A percentile compares a stretch with the other conserved stretches of the same genome.
phyloP scores from a whole-genome alignment of 2,329 filamentous ascomycete species.

The Chaetomium sp. region DNA sequence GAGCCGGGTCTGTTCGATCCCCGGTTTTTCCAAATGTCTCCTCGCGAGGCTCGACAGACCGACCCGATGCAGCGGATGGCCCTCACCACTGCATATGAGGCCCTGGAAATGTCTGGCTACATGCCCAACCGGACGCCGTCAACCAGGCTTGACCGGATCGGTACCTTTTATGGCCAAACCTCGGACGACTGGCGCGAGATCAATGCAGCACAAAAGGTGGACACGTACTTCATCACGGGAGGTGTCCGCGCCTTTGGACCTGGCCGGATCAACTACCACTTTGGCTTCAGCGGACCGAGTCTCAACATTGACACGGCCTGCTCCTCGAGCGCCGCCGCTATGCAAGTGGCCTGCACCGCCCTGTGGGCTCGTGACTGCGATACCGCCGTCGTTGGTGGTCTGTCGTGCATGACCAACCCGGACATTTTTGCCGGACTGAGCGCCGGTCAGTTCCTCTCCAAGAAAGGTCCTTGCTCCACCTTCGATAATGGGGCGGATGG shows the following conservation, averaged over 20 bases:
- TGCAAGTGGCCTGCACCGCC: constrained; percentile 66
- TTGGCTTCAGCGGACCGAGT: constrained; percentile 68
- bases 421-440: constrained; percentile 72
- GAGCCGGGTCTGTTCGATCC: constrained; percentile 73
- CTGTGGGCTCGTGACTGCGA: constrained; percentile 72
- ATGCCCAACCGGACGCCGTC: constrained; percentile 68
- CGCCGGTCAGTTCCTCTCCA: constrained; percentile 71
- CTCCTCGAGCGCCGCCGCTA: constrained; percentile 65
- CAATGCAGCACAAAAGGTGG: constrained; percentile 64
- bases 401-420: constrained; percentile 73
- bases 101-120: constrained; percentile 74
- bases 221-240: constrained; percentile 47
- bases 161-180: constrained; percentile 68
- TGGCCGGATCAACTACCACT: constrained; percentile 68
- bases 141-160: constrained; percentile 56
- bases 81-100: constrained; percentile 71
- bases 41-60: constrained; percentile 70
- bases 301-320: constrained; percentile 73
- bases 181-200: constrained; percentile 74
- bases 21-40: constrained; percentile 84
- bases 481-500: constrained; percentile 77
- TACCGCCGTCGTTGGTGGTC: constrained; percentile 71
- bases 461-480: constrained; percentile 70
- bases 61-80: constrained; percentile 77
- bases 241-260: constrained; percentile 37